Evolutionary conservation across 345 rosid genomes (phyloP).

Genomic region (Aurinia saxatilis): DNA sequence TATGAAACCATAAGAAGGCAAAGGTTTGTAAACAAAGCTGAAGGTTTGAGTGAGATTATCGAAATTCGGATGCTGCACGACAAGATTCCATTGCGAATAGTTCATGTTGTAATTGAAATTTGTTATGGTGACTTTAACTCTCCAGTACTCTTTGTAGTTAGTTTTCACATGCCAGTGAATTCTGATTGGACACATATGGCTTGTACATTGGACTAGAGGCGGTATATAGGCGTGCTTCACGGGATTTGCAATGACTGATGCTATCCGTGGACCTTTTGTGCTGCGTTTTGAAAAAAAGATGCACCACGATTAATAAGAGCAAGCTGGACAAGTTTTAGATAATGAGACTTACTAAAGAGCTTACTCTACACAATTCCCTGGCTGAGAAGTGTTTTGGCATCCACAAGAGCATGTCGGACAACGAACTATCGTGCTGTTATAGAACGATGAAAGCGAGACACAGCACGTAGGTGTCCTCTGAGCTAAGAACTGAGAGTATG

Average conservation of each 20-base stretch:
- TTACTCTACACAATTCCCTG: constrained; percentile 53
- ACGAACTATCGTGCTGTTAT: constrained; percentile 59
- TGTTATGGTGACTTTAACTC: constrained; percentile 57
- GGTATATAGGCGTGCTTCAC: constrained; percentile 25
- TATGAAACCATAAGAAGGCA: constrained; percentile 42
- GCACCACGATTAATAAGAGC: not conserved
- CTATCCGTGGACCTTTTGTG: constrained; percentile 26
- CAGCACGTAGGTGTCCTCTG: constrained; percentile 72
- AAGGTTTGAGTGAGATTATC: constrained; percentile 45
- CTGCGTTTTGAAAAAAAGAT: not conserved
- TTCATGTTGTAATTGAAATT: constrained; percentile 60
- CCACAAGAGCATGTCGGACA: constrained; percentile 82
- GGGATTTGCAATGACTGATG: constrained; percentile 17
- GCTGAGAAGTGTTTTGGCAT: constrained; percentile 47
- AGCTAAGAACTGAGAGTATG: constrained; percentile 72
- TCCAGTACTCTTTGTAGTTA: constrained; percentile 62
- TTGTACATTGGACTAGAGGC: constrained; percentile 53
- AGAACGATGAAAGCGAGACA: constrained; percentile 79
- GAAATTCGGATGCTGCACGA: constrained; percentile 64
- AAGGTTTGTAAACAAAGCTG: constrained; percentile 53
- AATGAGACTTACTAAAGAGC: constrained; percentile 23
- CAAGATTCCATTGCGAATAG: constrained; percentile 64
- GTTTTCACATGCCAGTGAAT: constrained; percentile 68
- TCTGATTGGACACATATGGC: constrained; percentile 66
- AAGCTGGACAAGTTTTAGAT: constrained; percentile 24